These are phyloP conservation scores for Aspergillus sp. DNA, from an alignment of 2,329 filamentous ascomycete genomes.

Conservation along the genomic window DNA sequence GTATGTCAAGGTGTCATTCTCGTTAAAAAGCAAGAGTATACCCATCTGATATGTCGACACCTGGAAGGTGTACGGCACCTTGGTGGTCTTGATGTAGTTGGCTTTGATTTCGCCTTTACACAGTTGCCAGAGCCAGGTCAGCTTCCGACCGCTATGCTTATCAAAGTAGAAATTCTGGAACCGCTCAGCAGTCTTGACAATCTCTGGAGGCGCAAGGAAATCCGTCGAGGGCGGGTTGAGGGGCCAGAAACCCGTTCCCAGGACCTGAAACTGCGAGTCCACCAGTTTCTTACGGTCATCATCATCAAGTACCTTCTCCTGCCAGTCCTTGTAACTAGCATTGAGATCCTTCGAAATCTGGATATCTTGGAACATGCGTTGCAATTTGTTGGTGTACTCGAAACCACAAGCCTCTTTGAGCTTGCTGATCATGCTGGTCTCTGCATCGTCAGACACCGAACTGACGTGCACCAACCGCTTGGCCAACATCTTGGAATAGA, in stretches of 20 bases:
- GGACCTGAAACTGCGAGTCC: constrained; percentile 83
- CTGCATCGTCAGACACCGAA: constrained; percentile 92
- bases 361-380: constrained; percentile 99
- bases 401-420: constrained; percentile 97
- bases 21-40: constrained; percentile 88
- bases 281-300: constrained; percentile 59
- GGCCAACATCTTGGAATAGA: constrained; percentile 94
- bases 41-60: constrained; percentile 98
- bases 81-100: constrained; percentile 80
- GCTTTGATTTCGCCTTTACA: constrained; percentile 96
- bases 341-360: constrained; percentile 98
- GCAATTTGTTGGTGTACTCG: constrained; percentile 98
- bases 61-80: constrained; percentile 92
- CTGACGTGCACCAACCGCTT: constrained; percentile 90
- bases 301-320: constrained; percentile 57
- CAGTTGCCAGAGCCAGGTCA: constrained; percentile 96
- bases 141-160: constrained; percentile 92
- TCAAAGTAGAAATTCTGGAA: constrained; percentile 89
- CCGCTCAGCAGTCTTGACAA: constrained; percentile 78
- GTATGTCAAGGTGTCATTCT: constrained; percentile 74
- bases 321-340: constrained; percentile 71
- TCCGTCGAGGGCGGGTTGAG: constrained; percentile 76
- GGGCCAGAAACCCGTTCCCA: constrained; percentile 97
- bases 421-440: constrained; percentile 99
- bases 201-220: constrained; percentile 78